Conservation (phyloP, 2,329 filamentous ascomycete genomes). For the Monosporascus cannonballus region DNA sequence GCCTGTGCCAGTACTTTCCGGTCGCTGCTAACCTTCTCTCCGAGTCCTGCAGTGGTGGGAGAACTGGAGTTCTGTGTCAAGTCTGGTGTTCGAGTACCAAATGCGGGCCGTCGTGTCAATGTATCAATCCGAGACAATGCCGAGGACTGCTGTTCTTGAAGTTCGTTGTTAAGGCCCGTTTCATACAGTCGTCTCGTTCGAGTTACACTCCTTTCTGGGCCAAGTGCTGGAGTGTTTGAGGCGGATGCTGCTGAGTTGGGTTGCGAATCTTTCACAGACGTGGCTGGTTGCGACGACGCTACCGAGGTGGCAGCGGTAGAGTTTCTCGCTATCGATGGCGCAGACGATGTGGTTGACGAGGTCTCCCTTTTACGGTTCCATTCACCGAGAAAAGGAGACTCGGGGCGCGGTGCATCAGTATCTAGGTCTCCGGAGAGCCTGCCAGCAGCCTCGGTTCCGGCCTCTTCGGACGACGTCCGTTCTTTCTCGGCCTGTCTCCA, state of each 20-base stretch:
- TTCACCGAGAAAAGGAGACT: slow-evolving; percentile 52
- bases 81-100: slow-evolving; percentile 46
- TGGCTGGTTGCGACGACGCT: slow-evolving; percentile 58
- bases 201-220: slow-evolving; percentile 58
- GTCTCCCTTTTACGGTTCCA: slow-evolving; percentile 77
- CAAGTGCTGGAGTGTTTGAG: slow-evolving; percentile 31
- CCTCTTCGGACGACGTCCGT: slow-evolving; percentile 35
- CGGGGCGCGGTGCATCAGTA: slow-evolving; percentile 33
- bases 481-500: slow-evolving; percentile 57
- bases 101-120: slow-evolving; percentile 57
- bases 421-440: slow-evolving; percentile 19
- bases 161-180: slow-evolving; percentile 70
- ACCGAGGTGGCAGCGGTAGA: slow-evolving; percentile 88
- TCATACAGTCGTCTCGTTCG: slow-evolving; percentile 77
- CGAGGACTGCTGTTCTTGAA: slow-evolving; percentile 74
- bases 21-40: slow-evolving; percentile 39
- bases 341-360: slow-evolving; percentile 74
- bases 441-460: slow-evolving; percentile 31
- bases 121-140: slow-evolving; percentile 76
- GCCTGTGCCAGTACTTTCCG: slow-evolving; percentile 45
- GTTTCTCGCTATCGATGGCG: slow-evolving; percentile 60
- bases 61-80: slow-evolving; percentile 38
- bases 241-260: slow-evolving; percentile 31
- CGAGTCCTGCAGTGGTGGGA: slow-evolving; percentile 35
- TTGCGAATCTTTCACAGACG: slow-evolving; percentile 46